A percentile compares a stretch with the other conserved stretches of the same genome.
Conservation (phyloP, 805 yeast genomes). For the Brettanomyces nanus region DNA sequence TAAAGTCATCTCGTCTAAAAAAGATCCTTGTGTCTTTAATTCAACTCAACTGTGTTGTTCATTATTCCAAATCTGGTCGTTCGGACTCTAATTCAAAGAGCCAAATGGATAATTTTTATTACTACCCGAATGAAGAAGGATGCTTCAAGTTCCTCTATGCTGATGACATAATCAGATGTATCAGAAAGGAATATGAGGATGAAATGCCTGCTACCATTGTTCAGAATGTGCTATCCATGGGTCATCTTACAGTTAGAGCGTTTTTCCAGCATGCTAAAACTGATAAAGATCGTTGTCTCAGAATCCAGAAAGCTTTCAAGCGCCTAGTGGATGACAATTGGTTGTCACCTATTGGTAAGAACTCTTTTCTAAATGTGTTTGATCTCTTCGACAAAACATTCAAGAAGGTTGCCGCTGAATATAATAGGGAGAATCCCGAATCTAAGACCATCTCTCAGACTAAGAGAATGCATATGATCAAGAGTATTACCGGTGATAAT, state of each 20-base stretch:
- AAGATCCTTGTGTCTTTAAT: slow-evolving; percentile 66
- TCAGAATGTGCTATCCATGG: slow-evolving; percentile 62
- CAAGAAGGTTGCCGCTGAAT: slow-evolving; percentile 28
- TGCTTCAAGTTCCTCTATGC: slow-evolving; percentile 57
- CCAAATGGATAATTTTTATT: slow-evolving; percentile 26
- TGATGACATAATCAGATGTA: slow-evolving; percentile 60
- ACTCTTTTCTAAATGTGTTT: slow-evolving; percentile 23
- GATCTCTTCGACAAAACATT: slow-evolving; percentile 29
- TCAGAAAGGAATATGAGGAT: slow-evolving; percentile 32
- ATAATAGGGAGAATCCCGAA: slow-evolving; percentile 18
- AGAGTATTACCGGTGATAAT: slow-evolving; percentile 39
- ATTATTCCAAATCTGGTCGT: slow-evolving; percentile 14
- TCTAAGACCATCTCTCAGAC: slow-evolving; percentile 38
- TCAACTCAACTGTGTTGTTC: slow-evolving; percentile 68
- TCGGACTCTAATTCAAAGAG: background rate
- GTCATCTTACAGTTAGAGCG: slow-evolving; percentile 44
- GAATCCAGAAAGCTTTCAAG: slow-evolving; percentile 31
- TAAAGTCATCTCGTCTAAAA: slow-evolving; percentile 46
- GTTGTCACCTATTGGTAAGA: slow-evolving; percentile 37
- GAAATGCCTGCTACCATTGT: slow-evolving; percentile 44
- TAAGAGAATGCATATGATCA: slow-evolving; percentile 53
- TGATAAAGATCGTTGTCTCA: slow-evolving; percentile 18
- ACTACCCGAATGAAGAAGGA: slow-evolving; percentile 59
- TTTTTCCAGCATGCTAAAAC: slow-evolving; percentile 25
- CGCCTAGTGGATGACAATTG: slow-evolving; percentile 41